Base-by-base conservation (phyloP, 2,329 filamentous ascomycete species). In the Herpotrichia juniperi region DNA sequence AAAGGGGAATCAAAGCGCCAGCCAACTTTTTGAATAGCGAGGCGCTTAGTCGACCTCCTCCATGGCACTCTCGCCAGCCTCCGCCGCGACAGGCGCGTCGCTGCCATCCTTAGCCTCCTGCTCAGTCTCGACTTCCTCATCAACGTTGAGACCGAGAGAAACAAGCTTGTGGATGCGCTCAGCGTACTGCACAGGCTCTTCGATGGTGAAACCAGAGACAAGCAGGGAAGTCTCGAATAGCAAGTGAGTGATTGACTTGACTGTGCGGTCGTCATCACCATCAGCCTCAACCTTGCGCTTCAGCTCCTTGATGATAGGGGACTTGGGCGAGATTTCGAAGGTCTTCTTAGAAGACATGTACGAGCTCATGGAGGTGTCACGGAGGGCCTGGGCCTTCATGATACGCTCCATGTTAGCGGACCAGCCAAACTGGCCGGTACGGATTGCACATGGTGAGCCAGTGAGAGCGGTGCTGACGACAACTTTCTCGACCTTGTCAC, bases 261-360 rank as follows among this genome's bases (percentile, higher is more conserved):
- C 94, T 54, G 93, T 97, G 78, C 93, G 92, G 85, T 97, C 94
- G 78, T 93, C 93, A 89, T 97, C 93, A 61, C 94, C 94, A 72
- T 99, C 94, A 54, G 88, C 76, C 86, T 97, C 94, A 58, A 97
- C 91, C 91, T 99, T 99, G 83, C 89, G 92, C 91, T 96, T 97
- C 74, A 99, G 89, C 86, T 97, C 94, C 87, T 96, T 90, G 84
- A 99, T 87, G 80, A 99, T 99, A 63, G 91, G 76, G 71, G 91
- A 96, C 86, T 94, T 93, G 78, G 94, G 94, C n/a, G 94, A 97
- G 81, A 99, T 97, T 85, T 99, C 94, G 68, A 99, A 97, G 26
- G 94, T 99, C 91, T 99, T 99, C 93, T 99, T 99, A 77, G 93
- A 97, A 64, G 91, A 96, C 94, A 99, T 99, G 90, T 99, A 99